Base-by-base conservation (phyloP, 768 basidiomycete genomes). In the Phaffia australis region DNA sequence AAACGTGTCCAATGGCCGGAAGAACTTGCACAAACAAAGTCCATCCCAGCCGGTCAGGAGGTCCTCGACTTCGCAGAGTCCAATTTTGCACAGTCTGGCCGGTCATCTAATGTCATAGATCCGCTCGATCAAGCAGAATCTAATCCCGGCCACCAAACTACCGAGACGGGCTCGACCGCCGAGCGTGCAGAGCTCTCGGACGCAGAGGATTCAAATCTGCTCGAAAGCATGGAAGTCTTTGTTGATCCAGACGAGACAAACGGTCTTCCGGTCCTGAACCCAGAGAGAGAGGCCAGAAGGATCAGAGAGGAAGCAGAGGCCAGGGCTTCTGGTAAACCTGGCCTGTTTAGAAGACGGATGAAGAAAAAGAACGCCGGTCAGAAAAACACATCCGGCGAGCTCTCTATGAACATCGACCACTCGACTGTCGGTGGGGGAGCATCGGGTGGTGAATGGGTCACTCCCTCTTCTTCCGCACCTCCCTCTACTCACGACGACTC, bases 121-220 rank as follows among this genome's bases (percentile, higher is more conserved):
- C 48, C 49, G 27, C 7, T 62, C 57, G 25, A 63, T 62, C 0
- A 27, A 27, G 11, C 62, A 69, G 52, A 51, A 48, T 9, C 57
- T 69, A 16, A 21, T 48, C n/a, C 25, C 32, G 7, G 61, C 61
- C 19, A 62, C 60, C 48, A 57, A 69, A n/a, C 30, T 25, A 35
- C 66, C 56, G 18, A 32, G 50, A 47, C 15, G 29, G 9, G 16
- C 73, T 94, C 94, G 94, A 3, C 97, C 97, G 75, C 92, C 97
- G 78, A 97, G 98, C 70, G 85, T 87, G 52, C 87, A 88, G 91
- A 90, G 72, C 89, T 94, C 3, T 83, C 86, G 51, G 95, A 98
- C 81, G 98, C 93, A 93, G 88, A 95, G 0, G 80, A 97, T 42
- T 81, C 92, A 51, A 90, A 90, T 77, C 97, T 94, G 76, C 84